These are phyloP conservation scores for Primulina huaijiensis DNA, from an alignment of 257 asterid genomes.

Conservation along the genomic window DNA sequence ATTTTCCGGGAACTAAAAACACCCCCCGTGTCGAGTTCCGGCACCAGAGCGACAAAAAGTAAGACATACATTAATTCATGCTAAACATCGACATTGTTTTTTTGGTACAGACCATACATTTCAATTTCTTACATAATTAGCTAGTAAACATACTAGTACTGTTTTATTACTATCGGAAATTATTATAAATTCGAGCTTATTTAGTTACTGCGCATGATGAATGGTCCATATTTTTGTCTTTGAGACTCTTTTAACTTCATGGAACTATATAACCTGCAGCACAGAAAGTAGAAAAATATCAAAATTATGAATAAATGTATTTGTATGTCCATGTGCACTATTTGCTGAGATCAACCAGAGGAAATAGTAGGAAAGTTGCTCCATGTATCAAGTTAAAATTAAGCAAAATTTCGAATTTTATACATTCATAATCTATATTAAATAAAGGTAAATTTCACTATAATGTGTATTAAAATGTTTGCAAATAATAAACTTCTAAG, in stretches of 20 bases:
- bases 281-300: background rate
- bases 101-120: background rate
- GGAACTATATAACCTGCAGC: conserved; percentile 50
- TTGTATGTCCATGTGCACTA: no score
- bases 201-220: background rate
- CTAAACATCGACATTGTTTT: background rate
- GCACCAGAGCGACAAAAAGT: background rate
- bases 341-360: no score
- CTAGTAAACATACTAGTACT: background rate
- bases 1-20: background rate
- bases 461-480: no score
- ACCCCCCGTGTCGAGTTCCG: background rate
- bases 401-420: background rate
- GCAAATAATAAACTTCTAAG: no score
- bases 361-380: no score
- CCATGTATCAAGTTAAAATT: background rate
- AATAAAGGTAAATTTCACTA: background rate
- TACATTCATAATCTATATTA: no score
- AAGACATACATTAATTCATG: background rate
- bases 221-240: background rate
- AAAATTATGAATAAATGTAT: background rate
- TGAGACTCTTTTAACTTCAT: conserved; percentile 7
- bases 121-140: background rate
- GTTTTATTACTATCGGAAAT: background rate
- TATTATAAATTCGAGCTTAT: background rate